Conservation (phyloP, 2,329 filamentous ascomycete genomes). For the Geosmithia flava region DNA sequence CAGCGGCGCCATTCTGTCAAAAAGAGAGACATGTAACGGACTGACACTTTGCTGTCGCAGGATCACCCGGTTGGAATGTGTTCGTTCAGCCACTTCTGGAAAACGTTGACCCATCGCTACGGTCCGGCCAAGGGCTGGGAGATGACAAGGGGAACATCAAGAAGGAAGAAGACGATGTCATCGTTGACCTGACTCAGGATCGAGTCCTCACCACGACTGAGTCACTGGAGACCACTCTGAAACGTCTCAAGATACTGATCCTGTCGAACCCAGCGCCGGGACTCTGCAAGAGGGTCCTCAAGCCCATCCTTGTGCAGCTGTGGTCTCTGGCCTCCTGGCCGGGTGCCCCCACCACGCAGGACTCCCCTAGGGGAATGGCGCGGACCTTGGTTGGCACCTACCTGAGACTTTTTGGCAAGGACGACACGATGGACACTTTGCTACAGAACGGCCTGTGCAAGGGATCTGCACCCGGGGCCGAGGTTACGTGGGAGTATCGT, state of each 20-base stretch:
- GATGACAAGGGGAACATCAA: not conserved
- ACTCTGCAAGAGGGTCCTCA: constrained; percentile 47
- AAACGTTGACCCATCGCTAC: constrained; percentile 31
- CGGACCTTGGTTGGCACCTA: constrained; percentile 41
- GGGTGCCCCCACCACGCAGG: constrained; percentile 15
- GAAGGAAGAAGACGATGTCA: constrained; percentile 17
- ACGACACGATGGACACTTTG: constrained; percentile 34
- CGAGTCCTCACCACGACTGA: constrained; percentile 31
- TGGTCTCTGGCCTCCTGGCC: constrained; percentile 50
- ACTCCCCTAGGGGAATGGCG: constrained; percentile 30
- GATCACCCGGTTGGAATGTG: constrained; percentile 46
- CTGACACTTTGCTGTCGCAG: constrained; percentile 13
- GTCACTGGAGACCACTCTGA: constrained; percentile 37
- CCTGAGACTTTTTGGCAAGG: constrained; percentile 41
- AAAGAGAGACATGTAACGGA: not conserved
- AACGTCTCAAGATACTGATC: constrained; percentile 41
- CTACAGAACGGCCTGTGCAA: constrained; percentile 42
- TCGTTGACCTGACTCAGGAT: constrained; percentile 31
- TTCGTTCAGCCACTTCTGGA: constrained; percentile 48
- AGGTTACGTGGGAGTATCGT: constrained; percentile 39
- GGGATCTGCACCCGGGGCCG: constrained; percentile 25
- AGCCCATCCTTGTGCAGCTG: constrained; percentile 44
- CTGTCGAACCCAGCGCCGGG: constrained; percentile 56
- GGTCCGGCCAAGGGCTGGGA: constrained; percentile 1
- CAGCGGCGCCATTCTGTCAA: not conserved